Base-by-base conservation (phyloP, 495 filamentous ascomycete genomes). In the Xylaria telfairii region DNA sequence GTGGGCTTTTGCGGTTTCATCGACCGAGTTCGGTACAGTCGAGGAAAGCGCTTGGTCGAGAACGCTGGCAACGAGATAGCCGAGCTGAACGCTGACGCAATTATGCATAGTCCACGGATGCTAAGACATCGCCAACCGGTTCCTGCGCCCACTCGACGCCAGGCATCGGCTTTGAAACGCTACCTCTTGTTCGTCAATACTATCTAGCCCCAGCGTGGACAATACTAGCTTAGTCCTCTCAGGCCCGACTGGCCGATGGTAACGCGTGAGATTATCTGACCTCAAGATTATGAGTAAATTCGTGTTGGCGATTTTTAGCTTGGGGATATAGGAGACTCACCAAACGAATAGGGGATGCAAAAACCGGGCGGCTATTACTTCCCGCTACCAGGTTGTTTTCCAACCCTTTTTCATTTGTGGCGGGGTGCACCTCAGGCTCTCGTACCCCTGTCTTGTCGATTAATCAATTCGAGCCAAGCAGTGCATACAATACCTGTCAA, bases 11-110 rank as follows among this genome's bases (percentile, higher is more conserved):
- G 21, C 21, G 21, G 47, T 51, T 56, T 56, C 53, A 56, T 56
- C 53, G 53, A 30, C 53, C 28, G 12, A 56, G 28, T 30, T 6
- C 4, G 26, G 53, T 59, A 37, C 30, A 59, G 19, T 59, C 32
- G 32, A 59, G 17, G 2, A 37, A 37, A 59, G 56, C 56, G 30
- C 56, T 34, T 65, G 62, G 62, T 37, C 62, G 34, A 51, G 44
- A 59, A 51, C 42, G 64, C 21, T n/a, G n/a, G 12, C 12, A 66
- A 21, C 8, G 13, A 44, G 44, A 65, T 46, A 51, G 42, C 30
- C 42, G 62, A 37, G 44, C 51, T 44, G 26, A 66, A 60, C 46
- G 30, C 67, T 69, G 67, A 69, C 67, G 67, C 57, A 69, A 69
- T 69, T 53, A 41, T 69, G 67, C 67, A 63, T 69, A 8, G 54